Evolutionary conservation across 495 filamentous ascomycete species (phyloP), one percentile per base, ranked within the genome.

Genomic region (Trichoderma parareesei): DNA sequence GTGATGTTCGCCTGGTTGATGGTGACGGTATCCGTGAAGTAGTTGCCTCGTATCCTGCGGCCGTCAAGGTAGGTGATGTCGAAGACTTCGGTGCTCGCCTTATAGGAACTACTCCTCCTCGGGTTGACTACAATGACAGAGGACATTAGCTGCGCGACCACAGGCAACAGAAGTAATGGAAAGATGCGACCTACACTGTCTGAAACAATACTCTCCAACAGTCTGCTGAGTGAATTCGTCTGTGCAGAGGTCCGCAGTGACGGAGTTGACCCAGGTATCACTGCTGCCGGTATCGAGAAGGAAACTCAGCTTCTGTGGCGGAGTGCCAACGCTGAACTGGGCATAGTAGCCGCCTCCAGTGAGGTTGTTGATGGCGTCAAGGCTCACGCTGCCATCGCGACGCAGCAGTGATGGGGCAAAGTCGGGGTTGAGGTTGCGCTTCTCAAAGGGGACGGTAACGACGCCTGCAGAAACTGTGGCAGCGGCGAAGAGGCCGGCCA

Each of bases 1-100:
- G 80, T 80, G 61, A 98, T 74, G 2, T 76, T 84, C 9, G 78
- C 73, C 38, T 83, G 88, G 38, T 85, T 90, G 44, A 98, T 85
- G 38, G 73, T 71, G 43, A 98, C 77, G 16, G 80, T 86, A 69
- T 98, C 94, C 7, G 79, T 84, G 37, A 87, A 88, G 71, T 96
- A 97, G 71, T 92, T 90, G 11, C 94, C 94, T 3, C 68, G 41
- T 5, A 74, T 72, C 9, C 48, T 65, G 42, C 69, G 60, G 38
- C 85, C 84, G 73, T 97, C 94, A 9, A 88, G 86, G 72, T 98
- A 98, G 9, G 77, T 78, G 67, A 98, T 97, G 65, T 88, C 84
- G 77, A 98, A 98, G 10, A 67, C 70, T 63, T 85, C 76, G 40
- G 74, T 81, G 33, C 95, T 73, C 64, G 84, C 82, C 46, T 84